phyloP scores from a whole-genome alignment of 495 filamentous ascomycete genomes.

The Penicillium lagena region DNA sequence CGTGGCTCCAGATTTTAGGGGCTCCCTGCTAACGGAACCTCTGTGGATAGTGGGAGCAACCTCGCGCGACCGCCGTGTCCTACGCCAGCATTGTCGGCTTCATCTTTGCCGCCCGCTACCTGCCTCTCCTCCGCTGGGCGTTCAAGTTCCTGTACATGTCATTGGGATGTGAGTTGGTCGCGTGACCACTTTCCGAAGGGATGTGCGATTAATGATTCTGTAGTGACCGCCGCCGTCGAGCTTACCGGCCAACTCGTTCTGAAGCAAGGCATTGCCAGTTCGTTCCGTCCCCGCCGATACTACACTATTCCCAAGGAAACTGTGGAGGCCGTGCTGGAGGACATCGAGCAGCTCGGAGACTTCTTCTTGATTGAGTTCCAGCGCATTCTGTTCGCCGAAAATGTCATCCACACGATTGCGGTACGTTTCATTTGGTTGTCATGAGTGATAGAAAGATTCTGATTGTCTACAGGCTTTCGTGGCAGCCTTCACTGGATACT shows the following conservation, averaged over 20 bases:
- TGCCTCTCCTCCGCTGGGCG: conserved; percentile 79
- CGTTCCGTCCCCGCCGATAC: conserved; percentile 85
- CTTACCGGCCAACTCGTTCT: conserved; percentile 68
- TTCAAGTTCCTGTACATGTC: conserved; percentile 77
- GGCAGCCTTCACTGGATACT: conserved; percentile 81
- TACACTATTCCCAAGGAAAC: conserved; percentile 85
- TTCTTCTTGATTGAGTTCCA: conserved; percentile 97
- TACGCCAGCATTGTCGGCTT: conserved; percentile 65
- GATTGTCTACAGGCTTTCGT: conserved; percentile 56
- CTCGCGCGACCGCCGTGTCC: conserved; percentile 78
- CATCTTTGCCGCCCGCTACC: conserved; percentile 87
- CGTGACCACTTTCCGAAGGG: conserved; percentile 8
- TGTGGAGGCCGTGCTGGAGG: conserved; percentile 71
- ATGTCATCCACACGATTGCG: conserved; percentile 69
- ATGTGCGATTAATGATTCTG: conserved; percentile 4
- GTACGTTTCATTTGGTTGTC: conserved; percentile 46
- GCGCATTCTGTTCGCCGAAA: conserved; percentile 91
- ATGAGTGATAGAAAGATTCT: conserved; percentile 13
- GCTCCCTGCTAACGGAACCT: neutral
- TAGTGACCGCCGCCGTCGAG: conserved; percentile 71
- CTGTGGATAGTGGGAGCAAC: conserved; percentile 54
- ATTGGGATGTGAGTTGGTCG: conserved; percentile 51
- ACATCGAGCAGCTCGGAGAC: conserved; percentile 87
- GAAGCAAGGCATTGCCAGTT: conserved; percentile 72
- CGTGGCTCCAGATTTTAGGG: too few species aligned